These are phyloP conservation scores for Xylaria longipes DNA, from an alignment of 495 filamentous ascomycete genomes.

Conservation along the genomic window DNA sequence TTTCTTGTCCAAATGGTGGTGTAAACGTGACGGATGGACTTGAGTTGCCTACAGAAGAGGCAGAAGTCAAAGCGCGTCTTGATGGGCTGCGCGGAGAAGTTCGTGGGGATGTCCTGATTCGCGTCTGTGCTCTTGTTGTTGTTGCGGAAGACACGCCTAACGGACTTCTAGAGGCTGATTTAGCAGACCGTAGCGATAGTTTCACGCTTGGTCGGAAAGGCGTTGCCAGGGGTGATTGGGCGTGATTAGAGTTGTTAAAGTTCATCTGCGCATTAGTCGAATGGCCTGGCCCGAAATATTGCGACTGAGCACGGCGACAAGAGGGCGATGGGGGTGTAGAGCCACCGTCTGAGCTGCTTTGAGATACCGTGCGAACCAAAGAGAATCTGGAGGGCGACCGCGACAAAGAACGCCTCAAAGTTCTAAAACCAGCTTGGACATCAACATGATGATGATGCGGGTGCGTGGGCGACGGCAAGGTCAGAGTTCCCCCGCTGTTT, in stretches of 20 bases:
- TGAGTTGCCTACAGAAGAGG: slow-evolving; percentile 73
- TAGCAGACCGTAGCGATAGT: slow-evolving; percentile 59
- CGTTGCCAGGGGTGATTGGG: slow-evolving; percentile 41
- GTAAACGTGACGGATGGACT: slow-evolving; percentile 49
- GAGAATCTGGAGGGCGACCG: slow-evolving; percentile 86
- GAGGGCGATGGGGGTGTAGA: slow-evolving; percentile 39
- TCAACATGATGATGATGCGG: slow-evolving; percentile 77
- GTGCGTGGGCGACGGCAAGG: slow-evolving; percentile 77
- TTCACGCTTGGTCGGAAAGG: slow-evolving; percentile 55
- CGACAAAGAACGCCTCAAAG: slow-evolving; percentile 82
- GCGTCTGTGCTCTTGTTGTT: slow-evolving; percentile 32
- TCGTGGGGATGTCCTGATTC: slow-evolving; percentile 39
- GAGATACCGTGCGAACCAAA: slow-evolving; percentile 61
- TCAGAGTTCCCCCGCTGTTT: slow-evolving; percentile 72
- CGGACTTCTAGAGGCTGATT: slow-evolving; percentile 46
- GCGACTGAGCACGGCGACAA: slow-evolving; percentile 38
- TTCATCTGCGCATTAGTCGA: slow-evolving; percentile 29
- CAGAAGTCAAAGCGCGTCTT: slow-evolving; percentile 74
- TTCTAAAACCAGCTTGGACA: slow-evolving; percentile 74
- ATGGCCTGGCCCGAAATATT: slow-evolving; percentile 36
- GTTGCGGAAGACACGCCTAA: slow-evolving; percentile 46
- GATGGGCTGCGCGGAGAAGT: slow-evolving; percentile 77
- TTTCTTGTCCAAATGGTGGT: slow-evolving; percentile 62
- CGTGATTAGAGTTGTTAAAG: slow-evolving; percentile 39
- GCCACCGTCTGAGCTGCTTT: slow-evolving; percentile 37